A percentile compares a stretch with the other conserved stretches of the same genome.
Evolutionary conservation across 106 monocot species (phyloP).

Genomic region (Cymbidium sinense): DNA sequence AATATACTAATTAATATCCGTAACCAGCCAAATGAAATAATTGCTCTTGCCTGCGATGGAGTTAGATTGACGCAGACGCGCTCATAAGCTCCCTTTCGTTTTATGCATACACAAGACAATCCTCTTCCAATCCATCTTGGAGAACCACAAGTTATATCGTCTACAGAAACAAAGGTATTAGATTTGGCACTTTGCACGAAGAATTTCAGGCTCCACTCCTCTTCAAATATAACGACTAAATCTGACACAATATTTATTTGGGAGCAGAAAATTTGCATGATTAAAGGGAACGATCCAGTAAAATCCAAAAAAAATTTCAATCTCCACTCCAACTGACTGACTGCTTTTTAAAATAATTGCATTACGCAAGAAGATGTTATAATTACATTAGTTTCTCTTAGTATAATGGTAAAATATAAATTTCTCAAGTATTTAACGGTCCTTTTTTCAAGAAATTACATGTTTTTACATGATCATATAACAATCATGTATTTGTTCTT

Average conservation of each 20-base stretch:
- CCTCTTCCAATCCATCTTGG: constrained; percentile 84
- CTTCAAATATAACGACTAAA: background rate
- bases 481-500: background rate
- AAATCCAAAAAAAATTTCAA: background rate
- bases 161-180: constrained; percentile 17
- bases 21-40: background rate
- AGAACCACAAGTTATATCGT: constrained; percentile 65
- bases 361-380: too few species aligned
- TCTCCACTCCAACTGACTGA: too few species aligned
- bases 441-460: too few species aligned
- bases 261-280: background rate
- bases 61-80: constrained; percentile 59
- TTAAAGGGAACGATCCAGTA: background rate
- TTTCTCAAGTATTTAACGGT: too few species aligned
- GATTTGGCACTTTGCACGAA: background rate
- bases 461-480: too few species aligned
- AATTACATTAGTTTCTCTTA: too few species aligned
- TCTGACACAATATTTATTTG: background rate
- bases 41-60: constrained; percentile 45
- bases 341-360: too few species aligned
- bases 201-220: background rate
- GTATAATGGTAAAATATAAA: too few species aligned
- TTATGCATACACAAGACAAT: constrained; percentile 81
- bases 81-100: constrained; percentile 55
- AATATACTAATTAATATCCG: background rate